A percentile compares a stretch with the other conserved stretches of the same genome.
phyloP scores from a whole-genome alignment of 257 asterid species.

The Solanum rostratum region DNA sequence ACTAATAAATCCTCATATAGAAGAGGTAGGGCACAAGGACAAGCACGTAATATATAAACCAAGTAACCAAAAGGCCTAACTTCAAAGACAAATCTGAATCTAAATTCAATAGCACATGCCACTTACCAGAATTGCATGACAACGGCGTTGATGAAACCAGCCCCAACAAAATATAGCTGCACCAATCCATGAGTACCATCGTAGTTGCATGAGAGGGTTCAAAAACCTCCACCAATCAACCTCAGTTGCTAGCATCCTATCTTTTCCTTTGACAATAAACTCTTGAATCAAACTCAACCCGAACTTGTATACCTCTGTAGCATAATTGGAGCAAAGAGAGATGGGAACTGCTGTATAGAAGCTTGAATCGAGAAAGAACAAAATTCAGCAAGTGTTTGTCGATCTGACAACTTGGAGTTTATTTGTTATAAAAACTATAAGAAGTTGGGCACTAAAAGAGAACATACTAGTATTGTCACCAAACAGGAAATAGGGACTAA shows the following conservation, averaged over 20 bases:
- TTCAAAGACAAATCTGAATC: neutral
- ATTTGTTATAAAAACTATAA: neutral
- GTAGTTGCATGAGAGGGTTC: slow-evolving; percentile 48
- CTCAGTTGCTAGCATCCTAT: slow-evolving; percentile 31
- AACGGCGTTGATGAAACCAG: slow-evolving; percentile 66
- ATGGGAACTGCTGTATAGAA: slow-evolving; percentile 82
- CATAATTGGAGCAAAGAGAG: slow-evolving; percentile 61
- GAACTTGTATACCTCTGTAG: slow-evolving; percentile 41
- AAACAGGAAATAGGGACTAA: neutral
- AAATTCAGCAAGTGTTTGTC: neutral
- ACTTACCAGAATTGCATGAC: slow-evolving; percentile 83
- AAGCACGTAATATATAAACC: neutral
- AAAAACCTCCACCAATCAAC: slow-evolving; percentile 37
- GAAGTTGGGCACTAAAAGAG: neutral
- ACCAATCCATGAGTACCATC: slow-evolving; percentile 76
- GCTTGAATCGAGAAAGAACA: slow-evolving; percentile 27
- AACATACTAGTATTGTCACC: neutral
- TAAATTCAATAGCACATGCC: neutral
- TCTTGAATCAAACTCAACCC: slow-evolving; percentile 30
- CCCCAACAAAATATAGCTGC: slow-evolving; percentile 62
- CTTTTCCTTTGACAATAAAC: slow-evolving; percentile 58
- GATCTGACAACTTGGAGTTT: neutral
- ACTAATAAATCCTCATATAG: neutral
- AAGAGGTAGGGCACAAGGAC: neutral
- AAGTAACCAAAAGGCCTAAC: neutral